These are phyloP conservation scores for Lactifluus rugatus DNA, from an alignment of 768 basidiomycete species.

Conservation along the genomic window DNA sequence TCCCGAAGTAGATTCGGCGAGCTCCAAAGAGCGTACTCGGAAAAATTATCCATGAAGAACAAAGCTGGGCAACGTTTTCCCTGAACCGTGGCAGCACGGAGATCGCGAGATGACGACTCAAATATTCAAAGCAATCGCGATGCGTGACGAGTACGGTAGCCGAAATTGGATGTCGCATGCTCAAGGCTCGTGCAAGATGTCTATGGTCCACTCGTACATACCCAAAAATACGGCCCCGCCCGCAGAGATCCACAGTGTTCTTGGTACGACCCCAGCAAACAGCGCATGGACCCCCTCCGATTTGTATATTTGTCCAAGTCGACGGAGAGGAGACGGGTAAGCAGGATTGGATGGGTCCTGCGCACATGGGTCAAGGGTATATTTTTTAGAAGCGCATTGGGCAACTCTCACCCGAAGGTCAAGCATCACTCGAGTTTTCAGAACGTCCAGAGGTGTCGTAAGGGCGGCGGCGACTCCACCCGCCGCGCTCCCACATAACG, in stretches of 20 bases:
- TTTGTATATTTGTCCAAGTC: conserved; percentile 56
- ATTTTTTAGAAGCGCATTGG: background rate
- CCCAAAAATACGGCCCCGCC: conserved; percentile 97
- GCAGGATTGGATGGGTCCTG: conserved; percentile 42
- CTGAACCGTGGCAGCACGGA: background rate
- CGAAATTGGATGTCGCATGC: background rate
- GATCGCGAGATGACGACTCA: background rate
- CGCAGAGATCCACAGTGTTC: conserved; percentile 93
- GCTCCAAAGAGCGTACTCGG: background rate
- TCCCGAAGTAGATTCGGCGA: background rate
- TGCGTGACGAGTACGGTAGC: background rate
- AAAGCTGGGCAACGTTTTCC: background rate
- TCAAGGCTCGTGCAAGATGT: conserved; percentile 6
- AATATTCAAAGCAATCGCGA: too few species aligned
- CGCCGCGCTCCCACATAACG: conserved; percentile 81
- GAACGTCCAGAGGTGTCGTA: conserved; percentile 92
- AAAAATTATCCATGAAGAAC: background rate
- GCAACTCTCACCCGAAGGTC: conserved; percentile 57
- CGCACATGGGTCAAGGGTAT: background rate
- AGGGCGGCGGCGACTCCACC: conserved; percentile 83
- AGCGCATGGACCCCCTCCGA: conserved; percentile 66
- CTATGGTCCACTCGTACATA: conserved; percentile 69
- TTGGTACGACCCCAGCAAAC: conserved; percentile 80
- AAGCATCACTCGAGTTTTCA: conserved; percentile 96
- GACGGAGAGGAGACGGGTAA: conserved; percentile 44